Evolutionary conservation across 352 stramenopile genomes (phyloP).

Genomic region (Phytophthora melonis): DNA sequence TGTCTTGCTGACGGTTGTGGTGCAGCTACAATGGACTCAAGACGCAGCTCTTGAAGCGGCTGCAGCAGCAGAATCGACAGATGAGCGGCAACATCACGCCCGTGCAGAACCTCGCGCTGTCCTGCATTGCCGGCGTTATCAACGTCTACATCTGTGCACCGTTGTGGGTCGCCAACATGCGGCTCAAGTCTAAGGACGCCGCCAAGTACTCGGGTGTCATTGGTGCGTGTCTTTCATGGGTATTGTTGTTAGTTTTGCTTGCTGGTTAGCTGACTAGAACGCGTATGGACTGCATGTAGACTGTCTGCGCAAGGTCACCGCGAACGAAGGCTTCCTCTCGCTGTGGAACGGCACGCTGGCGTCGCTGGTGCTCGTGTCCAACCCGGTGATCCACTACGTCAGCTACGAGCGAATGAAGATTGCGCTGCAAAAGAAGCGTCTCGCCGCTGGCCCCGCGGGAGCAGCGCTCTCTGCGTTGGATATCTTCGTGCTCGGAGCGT

Average conservation of each 20-base stretch:
- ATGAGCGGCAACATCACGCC: constrained; percentile 53
- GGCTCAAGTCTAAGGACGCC: constrained; percentile 90
- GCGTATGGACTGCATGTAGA: constrained; percentile 35
- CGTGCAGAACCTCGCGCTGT: constrained; percentile 66
- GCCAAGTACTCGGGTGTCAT: constrained; percentile 65
- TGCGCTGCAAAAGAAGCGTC: constrained; percentile 55
- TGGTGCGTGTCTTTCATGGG: constrained; percentile 16
- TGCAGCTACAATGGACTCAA: constrained; percentile 76
- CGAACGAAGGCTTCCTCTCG: constrained; percentile 80
- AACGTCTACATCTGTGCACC: constrained; percentile 88
- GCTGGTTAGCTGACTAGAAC: too few species aligned
- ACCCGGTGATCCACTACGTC: constrained; percentile 97
- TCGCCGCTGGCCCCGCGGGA: constrained; percentile 23
- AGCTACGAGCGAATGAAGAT: constrained; percentile 95
- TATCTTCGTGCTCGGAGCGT: constrained; percentile 92
- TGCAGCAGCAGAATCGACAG: constrained; percentile 44
- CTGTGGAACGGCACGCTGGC: constrained; percentile 94
- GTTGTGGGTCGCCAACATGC: constrained; percentile 95
- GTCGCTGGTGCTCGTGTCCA: constrained; percentile 94
- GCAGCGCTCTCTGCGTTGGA: constrained; percentile 72
- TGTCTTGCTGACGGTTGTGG: neutral
- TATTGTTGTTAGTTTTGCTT: too few species aligned
- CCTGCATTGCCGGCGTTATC: constrained; percentile 86
- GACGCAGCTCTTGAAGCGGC: constrained; percentile 72
- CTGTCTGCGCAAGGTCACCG: constrained; percentile 63